A percentile compares a stretch with the other conserved stretches of the same genome.
Conservation (phyloP, 2,329 filamentous ascomycete species). For the Monilinia fructigena region DNA sequence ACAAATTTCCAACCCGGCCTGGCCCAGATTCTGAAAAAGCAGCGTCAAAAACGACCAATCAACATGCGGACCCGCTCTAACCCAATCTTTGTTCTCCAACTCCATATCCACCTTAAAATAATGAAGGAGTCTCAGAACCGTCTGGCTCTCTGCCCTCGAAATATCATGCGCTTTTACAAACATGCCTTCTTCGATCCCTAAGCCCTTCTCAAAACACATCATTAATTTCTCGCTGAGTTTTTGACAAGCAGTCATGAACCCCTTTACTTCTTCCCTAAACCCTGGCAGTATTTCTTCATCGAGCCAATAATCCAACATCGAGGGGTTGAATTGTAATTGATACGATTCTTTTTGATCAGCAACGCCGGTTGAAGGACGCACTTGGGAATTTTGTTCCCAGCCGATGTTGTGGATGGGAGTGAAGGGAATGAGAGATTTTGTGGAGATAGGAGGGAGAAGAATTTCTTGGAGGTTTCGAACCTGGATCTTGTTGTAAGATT, state of each 20-base stretch:
- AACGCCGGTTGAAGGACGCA: conserved; percentile 55
- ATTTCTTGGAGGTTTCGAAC: conserved; percentile 43
- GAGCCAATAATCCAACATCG: conserved; percentile 39
- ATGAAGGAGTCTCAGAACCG: conserved; percentile 55
- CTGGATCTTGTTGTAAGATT: conserved; percentile 42
- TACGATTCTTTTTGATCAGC: conserved; percentile 58
- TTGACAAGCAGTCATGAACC: conserved; percentile 42
- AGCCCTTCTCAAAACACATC: conserved; percentile 53
- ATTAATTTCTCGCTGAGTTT: conserved; percentile 53
- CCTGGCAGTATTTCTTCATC: conserved; percentile 42
- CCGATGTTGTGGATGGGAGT: conserved; percentile 46
- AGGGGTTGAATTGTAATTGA: conserved; percentile 52
- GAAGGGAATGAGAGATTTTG: conserved; percentile 53
- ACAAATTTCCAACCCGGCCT: conserved; percentile 63
- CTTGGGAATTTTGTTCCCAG: conserved; percentile 57
- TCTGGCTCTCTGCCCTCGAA: conserved; percentile 49
- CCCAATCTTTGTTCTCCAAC: conserved; percentile 45
- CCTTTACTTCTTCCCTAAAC: conserved; percentile 49
- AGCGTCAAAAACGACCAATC: conserved; percentile 64
- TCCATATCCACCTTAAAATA: conserved; percentile 50
- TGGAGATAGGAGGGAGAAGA: conserved; percentile 52
- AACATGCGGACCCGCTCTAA: conserved; percentile 61
- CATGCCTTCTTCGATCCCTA: conserved; percentile 54
- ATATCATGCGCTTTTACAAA: conserved; percentile 54
- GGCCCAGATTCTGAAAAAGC: conserved; percentile 60